Evolutionary conservation across 23 red algal species (phyloP).

Genomic region (Gracilaria vermiculophylla): DNA sequence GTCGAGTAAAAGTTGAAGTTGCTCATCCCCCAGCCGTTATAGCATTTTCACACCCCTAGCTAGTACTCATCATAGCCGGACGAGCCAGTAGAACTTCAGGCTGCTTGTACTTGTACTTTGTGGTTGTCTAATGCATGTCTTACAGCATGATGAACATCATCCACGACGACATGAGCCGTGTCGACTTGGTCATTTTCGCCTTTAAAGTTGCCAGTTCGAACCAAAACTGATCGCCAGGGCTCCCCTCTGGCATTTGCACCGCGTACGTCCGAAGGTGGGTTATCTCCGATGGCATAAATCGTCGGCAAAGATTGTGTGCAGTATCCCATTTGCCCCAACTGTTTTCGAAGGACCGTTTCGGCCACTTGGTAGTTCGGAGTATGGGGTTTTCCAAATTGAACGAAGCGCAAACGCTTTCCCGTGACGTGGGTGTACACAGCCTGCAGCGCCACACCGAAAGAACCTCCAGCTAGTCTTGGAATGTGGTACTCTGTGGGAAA

Average conservation of each 20-base stretch:
- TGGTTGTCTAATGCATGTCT: constrained; percentile 4
- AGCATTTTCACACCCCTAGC: no score
- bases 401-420: constrained; percentile 19
- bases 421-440: constrained; percentile 38
- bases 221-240: constrained; percentile 60
- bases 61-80: no score
- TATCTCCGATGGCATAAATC: constrained; percentile 68
- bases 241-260: constrained; percentile 71
- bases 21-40: no score
- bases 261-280: constrained; percentile 76
- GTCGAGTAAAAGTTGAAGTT: no score
- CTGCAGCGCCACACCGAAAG: constrained; percentile 57
- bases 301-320: background rate
- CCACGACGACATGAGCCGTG: constrained; percentile 62
- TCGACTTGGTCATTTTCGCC: constrained; percentile 70
- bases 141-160: constrained; percentile 64
- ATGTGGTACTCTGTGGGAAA: constrained; percentile 63
- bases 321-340: constrained; percentile 34
- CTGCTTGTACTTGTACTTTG: background rate
- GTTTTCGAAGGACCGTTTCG: constrained; percentile 27
- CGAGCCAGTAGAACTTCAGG: background rate
- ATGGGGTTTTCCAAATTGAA: constrained; percentile 75
- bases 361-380: constrained; percentile 54
- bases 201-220: constrained; percentile 68
- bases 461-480: constrained; percentile 66